Percentiles rank a stretch among this genome's conserved stretches.
These are phyloP conservation scores for Phytophthora sansomeana DNA, from an alignment of 352 stramenopile species.

Conservation along the genomic window DNA sequence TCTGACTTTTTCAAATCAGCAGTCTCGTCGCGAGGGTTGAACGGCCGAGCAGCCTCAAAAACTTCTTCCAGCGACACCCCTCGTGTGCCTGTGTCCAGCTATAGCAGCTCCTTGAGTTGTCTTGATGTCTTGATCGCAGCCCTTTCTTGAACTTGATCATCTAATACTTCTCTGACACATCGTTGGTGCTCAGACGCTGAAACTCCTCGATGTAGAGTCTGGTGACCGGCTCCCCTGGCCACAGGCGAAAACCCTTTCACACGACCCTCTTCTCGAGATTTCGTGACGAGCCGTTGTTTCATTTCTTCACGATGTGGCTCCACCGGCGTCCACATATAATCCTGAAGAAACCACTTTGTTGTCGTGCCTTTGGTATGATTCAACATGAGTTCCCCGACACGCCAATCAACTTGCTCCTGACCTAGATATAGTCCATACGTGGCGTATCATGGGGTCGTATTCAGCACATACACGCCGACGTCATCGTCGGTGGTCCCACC, in stretches of 20 bases:
- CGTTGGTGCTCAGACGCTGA: conserved; percentile 13
- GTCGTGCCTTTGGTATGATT: conserved; percentile 6
- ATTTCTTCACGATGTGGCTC: conserved; percentile 13
- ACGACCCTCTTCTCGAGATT: conserved; percentile 8
- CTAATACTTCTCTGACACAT: conserved; percentile 18
- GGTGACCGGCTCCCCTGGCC: no score
- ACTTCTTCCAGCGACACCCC: conserved; percentile 4
- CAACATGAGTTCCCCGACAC: conserved; percentile 10
- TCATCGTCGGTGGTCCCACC: background rate
- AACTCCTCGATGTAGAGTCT: conserved; percentile 15
- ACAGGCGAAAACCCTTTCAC: conserved; percentile 15
- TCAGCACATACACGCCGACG: background rate
- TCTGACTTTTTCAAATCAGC: background rate
- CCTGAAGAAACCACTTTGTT: conserved; percentile 7
- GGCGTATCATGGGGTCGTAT: conserved; percentile 16
- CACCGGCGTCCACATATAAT: conserved; percentile 13
- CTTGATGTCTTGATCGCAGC: conserved; percentile 13
- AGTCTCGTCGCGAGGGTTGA: background rate
- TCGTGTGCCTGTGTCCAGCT: conserved; percentile 10
- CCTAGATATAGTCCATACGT: conserved; percentile 14
- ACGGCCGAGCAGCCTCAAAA: background rate
- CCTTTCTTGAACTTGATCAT: conserved; percentile 26
- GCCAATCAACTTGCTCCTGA: conserved; percentile 4
- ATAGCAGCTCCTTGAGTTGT: conserved; percentile 10
- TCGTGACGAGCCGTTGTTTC: conserved; percentile 6